These are phyloP conservation scores for Thraustochytrium striatum DNA, from an alignment of 352 stramenopile species.

Conservation along the genomic window DNA sequence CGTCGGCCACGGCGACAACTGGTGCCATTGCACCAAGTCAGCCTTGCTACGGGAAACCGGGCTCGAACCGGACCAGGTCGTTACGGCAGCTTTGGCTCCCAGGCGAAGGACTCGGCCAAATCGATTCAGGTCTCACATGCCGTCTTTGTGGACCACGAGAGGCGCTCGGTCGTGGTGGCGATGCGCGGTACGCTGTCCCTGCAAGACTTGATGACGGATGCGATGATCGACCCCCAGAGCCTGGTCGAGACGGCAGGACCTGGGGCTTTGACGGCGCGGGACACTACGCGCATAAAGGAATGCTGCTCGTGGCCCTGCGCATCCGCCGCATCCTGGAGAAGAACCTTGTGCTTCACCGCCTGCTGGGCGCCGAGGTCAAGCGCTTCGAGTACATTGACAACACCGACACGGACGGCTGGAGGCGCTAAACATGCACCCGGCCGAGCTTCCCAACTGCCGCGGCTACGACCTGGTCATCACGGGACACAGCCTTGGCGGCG, in stretches of 20 bases:
- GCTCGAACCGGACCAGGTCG: not conserved
- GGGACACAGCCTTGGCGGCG: constrained; percentile 65
- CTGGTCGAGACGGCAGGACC: not conserved
- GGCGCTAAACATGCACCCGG: not conserved
- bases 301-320: constrained; percentile 18
- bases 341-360: constrained; percentile 11
- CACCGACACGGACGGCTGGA: not conserved
- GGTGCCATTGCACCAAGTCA: not conserved
- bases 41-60: constrained; percentile 8
- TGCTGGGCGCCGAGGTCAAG: not conserved
- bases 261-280: constrained; percentile 32
- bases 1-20: constrained; percentile 16
- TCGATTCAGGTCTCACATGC: not conserved
- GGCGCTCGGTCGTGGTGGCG: constrained; percentile 10
- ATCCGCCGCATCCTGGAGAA: constrained; percentile 1
- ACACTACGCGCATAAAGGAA: constrained; percentile 24
- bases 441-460: not conserved
- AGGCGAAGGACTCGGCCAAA: not conserved
- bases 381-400: not conserved
- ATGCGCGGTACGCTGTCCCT: constrained; percentile 38
- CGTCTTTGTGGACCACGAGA: constrained; percentile 40
- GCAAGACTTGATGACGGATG: constrained; percentile 38
- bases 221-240: constrained; percentile 7
- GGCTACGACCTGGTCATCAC: constrained; percentile 63
- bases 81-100: constrained; percentile 5